Evolutionary conservation across 2,329 filamentous ascomycete species (phyloP).

Genomic region (Rhynchosporium secalis): DNA sequence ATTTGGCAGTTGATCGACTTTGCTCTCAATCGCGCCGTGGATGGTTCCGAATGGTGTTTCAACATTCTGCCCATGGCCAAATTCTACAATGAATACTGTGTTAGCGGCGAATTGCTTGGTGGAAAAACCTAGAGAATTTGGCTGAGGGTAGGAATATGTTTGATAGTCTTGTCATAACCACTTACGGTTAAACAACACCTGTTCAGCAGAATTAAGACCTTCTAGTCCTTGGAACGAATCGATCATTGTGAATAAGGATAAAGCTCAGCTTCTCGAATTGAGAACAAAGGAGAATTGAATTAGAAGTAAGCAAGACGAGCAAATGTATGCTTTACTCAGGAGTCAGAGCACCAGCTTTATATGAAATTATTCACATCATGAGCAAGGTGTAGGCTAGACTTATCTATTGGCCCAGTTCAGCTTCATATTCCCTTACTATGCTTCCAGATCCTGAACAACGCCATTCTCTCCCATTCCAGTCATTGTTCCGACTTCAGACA

Average conservation of each 20-base stretch:
- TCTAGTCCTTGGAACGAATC: slow-evolving; percentile 20
- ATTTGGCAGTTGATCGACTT: slow-evolving; percentile 42
- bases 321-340: neutral
- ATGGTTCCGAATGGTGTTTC: slow-evolving; percentile 41
- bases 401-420: neutral
- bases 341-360: neutral
- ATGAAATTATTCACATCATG: neutral
- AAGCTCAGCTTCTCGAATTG: slow-evolving; percentile 4
- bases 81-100: slow-evolving; percentile 17
- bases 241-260: slow-evolving; percentile 12
- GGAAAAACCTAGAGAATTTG: neutral
- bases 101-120: neutral
- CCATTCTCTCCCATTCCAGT: neutral
- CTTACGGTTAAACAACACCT: slow-evolving; percentile 16
- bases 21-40: slow-evolving; percentile 38
- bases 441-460: neutral
- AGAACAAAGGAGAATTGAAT: neutral
- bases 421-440: neutral
- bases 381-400: neutral
- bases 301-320: neutral
- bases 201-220: slow-evolving; percentile 16
- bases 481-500: neutral
- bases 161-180: neutral
- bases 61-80: slow-evolving; percentile 36
- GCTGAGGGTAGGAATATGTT: slow-evolving; percentile 24